Evolutionary conservation across 1,284 basidiomycete genomes (phyloP), one percentile per base, ranked within the genome.

Genomic region (Rhizoctonia solani): DNA sequence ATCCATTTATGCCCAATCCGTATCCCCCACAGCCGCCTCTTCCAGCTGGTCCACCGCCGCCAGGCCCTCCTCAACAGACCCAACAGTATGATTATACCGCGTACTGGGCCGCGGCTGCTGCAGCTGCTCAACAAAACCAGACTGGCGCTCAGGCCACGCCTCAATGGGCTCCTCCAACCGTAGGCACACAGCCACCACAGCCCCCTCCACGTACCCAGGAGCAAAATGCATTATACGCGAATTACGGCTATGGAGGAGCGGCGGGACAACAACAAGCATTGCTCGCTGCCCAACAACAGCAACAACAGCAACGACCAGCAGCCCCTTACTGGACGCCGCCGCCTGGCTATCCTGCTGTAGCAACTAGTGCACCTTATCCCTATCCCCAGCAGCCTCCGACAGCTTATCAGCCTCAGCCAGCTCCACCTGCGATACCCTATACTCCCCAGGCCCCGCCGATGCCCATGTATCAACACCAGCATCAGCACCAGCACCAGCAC

Each of bases 171-270:
- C 79, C 83, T 59, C 80, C 87, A 87, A 54, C 79, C 86, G 53
- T 80, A 85, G n/a, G 85, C 54, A 8, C 47, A 54, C 66, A 69
- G 25, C 87, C 87, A 44, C 79, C 87, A 47, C 80, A 85, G 21
- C 85, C 65, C 1, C 34, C 70, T 52, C 65, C 90, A 72, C 46
- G 72, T 46, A 32, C 71, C 25, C 49, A 67, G 41, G 71, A 72
- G 19, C 89, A 92, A 74, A 87, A 85, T 73, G 87, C 89, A 27
- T 74, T 92, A 37, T 92, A 91, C 72, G 90, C 90, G 1, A 92
- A 92, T 74, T 92, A 92, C 73, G 90, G 90, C 29, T 92, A 92
- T 74, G 89, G 90, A 1, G 80, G 82, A 46, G 58, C 58, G 4
- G 58, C 58, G 21, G 58, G 58, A 4, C 58, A 61, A 27, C 58